Conservation (phyloP, 108 stramenopile genomes). For the Skeletonema grethae region DNA sequence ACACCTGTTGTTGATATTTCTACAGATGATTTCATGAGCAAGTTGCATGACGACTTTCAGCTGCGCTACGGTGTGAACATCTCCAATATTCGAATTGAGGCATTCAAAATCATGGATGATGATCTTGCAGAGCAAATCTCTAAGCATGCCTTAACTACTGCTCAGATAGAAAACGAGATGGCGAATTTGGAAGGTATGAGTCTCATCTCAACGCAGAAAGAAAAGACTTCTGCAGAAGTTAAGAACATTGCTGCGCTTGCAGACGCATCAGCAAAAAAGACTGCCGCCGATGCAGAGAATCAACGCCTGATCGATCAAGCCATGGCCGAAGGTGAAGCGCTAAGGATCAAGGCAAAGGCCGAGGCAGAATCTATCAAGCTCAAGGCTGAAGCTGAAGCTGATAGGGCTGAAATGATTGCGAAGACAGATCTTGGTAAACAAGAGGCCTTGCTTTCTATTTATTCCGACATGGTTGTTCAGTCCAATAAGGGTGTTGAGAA, state of each 20-base stretch:
- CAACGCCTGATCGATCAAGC: not conserved
- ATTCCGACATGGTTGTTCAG: constrained; percentile 36
- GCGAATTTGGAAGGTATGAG: constrained; percentile 34
- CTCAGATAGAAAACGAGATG: constrained; percentile 45
- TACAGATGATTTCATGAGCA: constrained; percentile 34
- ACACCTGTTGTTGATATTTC: too few species aligned
- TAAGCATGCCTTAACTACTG: constrained; percentile 39
- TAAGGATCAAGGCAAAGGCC: too few species aligned
- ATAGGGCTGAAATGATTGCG: constrained; percentile 15
- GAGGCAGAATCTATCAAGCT: too few species aligned
- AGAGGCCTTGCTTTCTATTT: constrained; percentile 27
- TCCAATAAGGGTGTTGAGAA: constrained; percentile 21
- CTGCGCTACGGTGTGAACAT: constrained; percentile 25
- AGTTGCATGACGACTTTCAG: constrained; percentile 41
- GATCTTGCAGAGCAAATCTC: constrained; percentile 43
- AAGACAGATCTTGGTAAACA: constrained; percentile 30
- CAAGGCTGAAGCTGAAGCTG: too few species aligned
- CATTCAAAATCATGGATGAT: constrained; percentile 49
- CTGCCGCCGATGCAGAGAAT: constrained; percentile 34
- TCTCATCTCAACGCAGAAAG: constrained; percentile 32
- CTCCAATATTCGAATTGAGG: constrained; percentile 45
- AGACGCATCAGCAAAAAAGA: constrained; percentile 20
- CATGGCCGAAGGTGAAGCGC: too few species aligned
- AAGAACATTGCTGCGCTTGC: constrained; percentile 34
- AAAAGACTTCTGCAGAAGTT: constrained; percentile 35